A percentile compares a stretch with the other conserved stretches of the same genome.
Conservation (phyloP, 2,329 filamentous ascomycete species). For the Graphilbum ipis-grandicollis region DNA sequence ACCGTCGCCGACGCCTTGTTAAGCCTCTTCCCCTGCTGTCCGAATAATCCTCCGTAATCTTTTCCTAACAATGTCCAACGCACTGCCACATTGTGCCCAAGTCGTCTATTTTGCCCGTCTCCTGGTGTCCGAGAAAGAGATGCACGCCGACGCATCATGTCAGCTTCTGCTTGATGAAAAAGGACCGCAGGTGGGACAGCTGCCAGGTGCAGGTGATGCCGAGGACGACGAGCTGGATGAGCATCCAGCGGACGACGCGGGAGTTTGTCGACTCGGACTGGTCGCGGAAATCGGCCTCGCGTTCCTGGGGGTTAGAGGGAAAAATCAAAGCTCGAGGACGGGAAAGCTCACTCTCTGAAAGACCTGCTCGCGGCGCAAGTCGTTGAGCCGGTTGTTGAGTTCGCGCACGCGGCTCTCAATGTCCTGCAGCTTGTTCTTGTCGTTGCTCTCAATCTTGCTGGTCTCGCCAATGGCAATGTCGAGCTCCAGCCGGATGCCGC, state of each 20-base stretch:
- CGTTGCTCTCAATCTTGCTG: constrained; percentile 78
- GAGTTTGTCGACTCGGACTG: constrained; percentile 88
- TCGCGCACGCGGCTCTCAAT: constrained; percentile 79
- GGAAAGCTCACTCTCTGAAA: constrained; percentile 62
- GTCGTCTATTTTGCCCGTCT: too few relatives aligned
- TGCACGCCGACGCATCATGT: too few relatives aligned
- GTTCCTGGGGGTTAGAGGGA: constrained; percentile 46
- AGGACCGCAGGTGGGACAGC: constrained; percentile 80
- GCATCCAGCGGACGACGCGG: constrained; percentile 82
- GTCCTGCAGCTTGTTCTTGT: constrained; percentile 85
- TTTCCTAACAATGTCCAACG: too few relatives aligned
- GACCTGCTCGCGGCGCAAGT: constrained; percentile 86
- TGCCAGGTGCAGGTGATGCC: constrained; percentile 91
- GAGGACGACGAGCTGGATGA: constrained; percentile 75
- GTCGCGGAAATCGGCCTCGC: constrained; percentile 94
- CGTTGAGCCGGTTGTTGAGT: constrained; percentile 69
- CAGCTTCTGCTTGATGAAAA: constrained; percentile 99
- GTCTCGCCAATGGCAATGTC: constrained; percentile 93
- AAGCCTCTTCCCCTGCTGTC: too few relatives aligned
- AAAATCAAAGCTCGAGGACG: background rate
- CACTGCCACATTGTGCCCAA: too few relatives aligned
- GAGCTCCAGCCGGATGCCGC: constrained; percentile 67
- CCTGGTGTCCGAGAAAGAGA: too few relatives aligned
- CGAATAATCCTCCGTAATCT: too few relatives aligned
- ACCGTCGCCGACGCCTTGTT: too few relatives aligned